Percentiles rank a stretch among this genome's conserved stretches.
phyloP scores from a whole-genome alignment of 139 green algal species.

The Chlamydomonas sphaeroides region DNA sequence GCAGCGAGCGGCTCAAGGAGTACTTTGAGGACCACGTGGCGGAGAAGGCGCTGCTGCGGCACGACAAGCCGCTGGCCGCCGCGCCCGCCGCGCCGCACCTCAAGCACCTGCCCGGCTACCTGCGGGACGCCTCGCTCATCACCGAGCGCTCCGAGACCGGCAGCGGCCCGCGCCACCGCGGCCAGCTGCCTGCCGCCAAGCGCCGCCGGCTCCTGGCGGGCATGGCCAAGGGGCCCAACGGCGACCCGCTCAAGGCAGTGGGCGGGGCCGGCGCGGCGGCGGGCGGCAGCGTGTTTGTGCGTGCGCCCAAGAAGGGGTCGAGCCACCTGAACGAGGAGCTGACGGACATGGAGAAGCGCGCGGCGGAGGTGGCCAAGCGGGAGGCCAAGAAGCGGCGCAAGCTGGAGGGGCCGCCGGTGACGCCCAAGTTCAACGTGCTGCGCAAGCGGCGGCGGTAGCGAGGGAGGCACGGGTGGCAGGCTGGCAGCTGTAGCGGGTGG shows the following conservation, averaged over 20 bases:
- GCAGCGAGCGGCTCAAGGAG: constrained; percentile 67
- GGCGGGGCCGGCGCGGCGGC: not conserved
- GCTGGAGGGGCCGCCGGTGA: constrained; percentile 16
- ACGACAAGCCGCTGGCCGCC: constrained; percentile 83
- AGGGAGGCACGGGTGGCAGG: too few species aligned
- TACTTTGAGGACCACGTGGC: constrained; percentile 91
- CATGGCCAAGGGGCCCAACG: not conserved
- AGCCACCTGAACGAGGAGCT: constrained; percentile 48
- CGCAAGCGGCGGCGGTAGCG: constrained; percentile 26
- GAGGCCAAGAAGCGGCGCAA: constrained; percentile 51
- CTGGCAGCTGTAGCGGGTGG: too few species aligned
- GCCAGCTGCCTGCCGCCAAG: constrained; percentile 17
- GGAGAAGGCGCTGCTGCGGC: constrained; percentile 77
- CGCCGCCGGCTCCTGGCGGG: constrained; percentile 1
- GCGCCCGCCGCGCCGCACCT: constrained; percentile 71
- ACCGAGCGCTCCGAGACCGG: constrained; percentile 21
- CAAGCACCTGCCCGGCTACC: constrained; percentile 83
- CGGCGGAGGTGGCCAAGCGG: constrained; percentile 14
- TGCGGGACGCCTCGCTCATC: constrained; percentile 56
- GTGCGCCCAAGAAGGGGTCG: constrained; percentile 40
- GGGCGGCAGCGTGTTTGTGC: constrained; percentile 41
- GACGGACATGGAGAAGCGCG: constrained; percentile 56
- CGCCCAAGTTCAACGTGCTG: constrained; percentile 29
- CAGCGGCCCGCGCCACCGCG: not conserved
- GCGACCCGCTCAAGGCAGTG: constrained; percentile 46